phyloP scores from a whole-genome alignment of 495 filamentous ascomycete species.

The Neurospora sp. region DNA sequence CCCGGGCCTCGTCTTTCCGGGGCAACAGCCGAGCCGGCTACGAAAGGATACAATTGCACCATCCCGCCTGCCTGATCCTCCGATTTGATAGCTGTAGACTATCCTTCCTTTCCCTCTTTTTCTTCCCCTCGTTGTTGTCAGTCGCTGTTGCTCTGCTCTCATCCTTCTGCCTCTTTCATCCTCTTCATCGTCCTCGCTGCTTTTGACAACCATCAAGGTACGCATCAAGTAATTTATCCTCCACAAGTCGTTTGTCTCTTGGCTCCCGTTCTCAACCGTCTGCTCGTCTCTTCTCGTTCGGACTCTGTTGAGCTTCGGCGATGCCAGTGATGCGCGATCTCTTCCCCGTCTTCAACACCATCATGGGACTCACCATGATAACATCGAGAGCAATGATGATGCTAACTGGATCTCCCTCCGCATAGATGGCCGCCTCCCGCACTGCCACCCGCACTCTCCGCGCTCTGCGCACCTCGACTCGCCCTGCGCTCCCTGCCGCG shows the following conservation, averaged over 20 bases:
- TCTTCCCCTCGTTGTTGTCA: not conserved
- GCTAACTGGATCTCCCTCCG: not conserved
- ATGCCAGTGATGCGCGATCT: not conserved
- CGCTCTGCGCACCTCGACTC: slow-evolving; percentile 46
- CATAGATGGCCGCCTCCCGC: slow-evolving; percentile 30
- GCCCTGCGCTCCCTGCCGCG: slow-evolving; percentile 36
- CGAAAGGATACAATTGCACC: not conserved
- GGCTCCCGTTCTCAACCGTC: slow-evolving; percentile 9
- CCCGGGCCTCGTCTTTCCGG: not conserved
- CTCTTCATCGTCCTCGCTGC: slow-evolving; percentile 3
- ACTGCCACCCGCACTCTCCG: slow-evolving; percentile 42
- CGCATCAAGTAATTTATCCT: not conserved
- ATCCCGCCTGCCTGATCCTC: not conserved
- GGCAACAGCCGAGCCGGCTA: not conserved
- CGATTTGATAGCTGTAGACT: not conserved
- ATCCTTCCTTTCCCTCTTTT: not conserved
- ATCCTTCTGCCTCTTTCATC: slow-evolving; percentile 12
- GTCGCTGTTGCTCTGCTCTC: slow-evolving; percentile 5
- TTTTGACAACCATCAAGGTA: slow-evolving; percentile 4
- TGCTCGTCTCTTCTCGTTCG: not conserved
- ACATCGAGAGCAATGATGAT: not conserved
- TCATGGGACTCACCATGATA: not conserved
- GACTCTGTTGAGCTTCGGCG: not conserved
- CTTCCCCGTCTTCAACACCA: slow-evolving; percentile 25
- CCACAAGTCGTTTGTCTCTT: slow-evolving; percentile 5